Evolutionary conservation across 139 green algal genomes (phyloP).

Genomic region (Micractinium sp.): DNA sequence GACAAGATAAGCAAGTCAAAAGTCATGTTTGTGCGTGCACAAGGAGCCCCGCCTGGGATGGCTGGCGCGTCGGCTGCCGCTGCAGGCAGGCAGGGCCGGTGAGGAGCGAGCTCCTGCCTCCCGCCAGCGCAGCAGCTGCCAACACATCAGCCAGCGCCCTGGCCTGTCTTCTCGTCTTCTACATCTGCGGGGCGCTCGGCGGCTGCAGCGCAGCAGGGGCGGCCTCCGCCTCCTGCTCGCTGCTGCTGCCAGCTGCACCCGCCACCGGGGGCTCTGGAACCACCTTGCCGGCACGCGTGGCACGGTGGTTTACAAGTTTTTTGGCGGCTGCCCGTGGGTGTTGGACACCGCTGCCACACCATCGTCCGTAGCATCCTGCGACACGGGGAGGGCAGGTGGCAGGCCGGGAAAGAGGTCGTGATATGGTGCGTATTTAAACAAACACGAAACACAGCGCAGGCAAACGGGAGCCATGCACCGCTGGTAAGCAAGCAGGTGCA

Average conservation of each 20-base stretch:
- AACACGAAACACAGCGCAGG: not conserved
- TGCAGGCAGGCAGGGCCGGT: too few relatives aligned
- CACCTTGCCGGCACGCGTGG: conserved; percentile 26
- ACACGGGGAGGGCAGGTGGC: not conserved
- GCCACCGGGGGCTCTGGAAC: conserved; percentile 20
- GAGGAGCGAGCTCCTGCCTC: too few relatives aligned
- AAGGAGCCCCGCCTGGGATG: not conserved
- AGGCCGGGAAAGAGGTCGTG: not conserved
- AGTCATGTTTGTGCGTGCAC: not conserved
- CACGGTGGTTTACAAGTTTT: not conserved
- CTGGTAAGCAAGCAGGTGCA: not conserved
- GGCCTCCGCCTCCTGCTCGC: conserved; percentile 13
- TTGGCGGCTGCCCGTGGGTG: not conserved
- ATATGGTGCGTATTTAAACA: too few relatives aligned
- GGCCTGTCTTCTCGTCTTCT: not conserved
- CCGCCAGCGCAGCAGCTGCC: not conserved
- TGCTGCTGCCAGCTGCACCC: conserved; percentile 28
- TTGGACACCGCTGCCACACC: not conserved
- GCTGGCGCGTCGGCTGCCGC: too few relatives aligned
- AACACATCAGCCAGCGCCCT: not conserved
- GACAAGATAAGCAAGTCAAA: not conserved
- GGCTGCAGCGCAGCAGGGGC: not conserved
- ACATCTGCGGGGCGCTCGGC: not conserved
- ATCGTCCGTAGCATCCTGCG: not conserved
- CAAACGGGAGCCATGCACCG: not conserved